A percentile compares a stretch with the other conserved stretches of the same genome.
These are phyloP conservation scores for Zoysia pacifica DNA, from an alignment of 176 grass and related monocot genomes.

Conservation along the genomic window DNA sequence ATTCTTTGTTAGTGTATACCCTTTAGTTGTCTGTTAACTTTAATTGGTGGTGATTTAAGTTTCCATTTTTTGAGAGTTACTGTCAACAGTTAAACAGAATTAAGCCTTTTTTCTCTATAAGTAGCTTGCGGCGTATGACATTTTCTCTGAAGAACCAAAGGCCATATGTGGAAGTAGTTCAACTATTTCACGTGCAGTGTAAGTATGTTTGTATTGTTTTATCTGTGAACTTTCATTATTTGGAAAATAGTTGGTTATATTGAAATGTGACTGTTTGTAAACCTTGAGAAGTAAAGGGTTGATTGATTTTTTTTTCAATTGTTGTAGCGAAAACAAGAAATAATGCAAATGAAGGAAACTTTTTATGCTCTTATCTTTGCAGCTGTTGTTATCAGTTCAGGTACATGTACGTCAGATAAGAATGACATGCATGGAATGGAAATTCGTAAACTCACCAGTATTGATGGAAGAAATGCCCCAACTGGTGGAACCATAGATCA, in stretches of 20 bases:
- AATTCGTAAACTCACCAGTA: constrained; percentile 20
- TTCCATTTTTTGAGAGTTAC: neutral
- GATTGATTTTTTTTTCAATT: neutral
- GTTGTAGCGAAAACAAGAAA: neutral
- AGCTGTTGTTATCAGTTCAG: neutral
- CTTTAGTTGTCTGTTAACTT: constrained; percentile 15
- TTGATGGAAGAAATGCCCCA: constrained; percentile 38
- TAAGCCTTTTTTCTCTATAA: constrained; percentile 30
- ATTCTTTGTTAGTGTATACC: too few species aligned
- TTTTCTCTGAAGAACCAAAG: neutral
- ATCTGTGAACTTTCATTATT: neutral
- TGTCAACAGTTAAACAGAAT: neutral
- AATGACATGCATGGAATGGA: constrained; percentile 6
- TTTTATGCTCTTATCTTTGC: neutral
- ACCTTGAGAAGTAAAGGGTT: neutral
- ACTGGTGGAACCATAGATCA: constrained; percentile 17
- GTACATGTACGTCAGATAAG: neutral
- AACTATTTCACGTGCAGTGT: neutral
- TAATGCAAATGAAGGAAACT: constrained; percentile 8
- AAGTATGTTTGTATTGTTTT: neutral
- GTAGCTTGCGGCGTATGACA: neutral
- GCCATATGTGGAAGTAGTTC: neutral
- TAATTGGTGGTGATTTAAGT: constrained; percentile 23
- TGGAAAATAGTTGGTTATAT: too few species aligned
- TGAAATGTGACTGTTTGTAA: too few species aligned